These are phyloP conservation scores for Penicillium silybi DNA, from an alignment of 495 filamentous ascomycete genomes.

Conservation along the genomic window DNA sequence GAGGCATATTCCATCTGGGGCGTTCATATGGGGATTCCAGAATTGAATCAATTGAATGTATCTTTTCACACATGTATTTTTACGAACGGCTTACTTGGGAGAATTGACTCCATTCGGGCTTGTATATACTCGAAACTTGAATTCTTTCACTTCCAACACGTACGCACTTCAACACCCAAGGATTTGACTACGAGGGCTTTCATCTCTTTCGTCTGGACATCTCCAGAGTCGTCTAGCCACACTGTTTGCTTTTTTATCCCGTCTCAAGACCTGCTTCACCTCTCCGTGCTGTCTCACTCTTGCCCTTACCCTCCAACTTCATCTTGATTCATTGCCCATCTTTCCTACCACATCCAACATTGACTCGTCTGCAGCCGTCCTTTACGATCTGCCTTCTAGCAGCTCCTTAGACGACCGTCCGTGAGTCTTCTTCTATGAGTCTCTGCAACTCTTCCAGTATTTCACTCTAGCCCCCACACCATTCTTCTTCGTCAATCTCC, in stretches of 20 bases:
- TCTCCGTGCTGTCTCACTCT: too few relatives aligned
- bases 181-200: too few relatives aligned
- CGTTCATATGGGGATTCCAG: conserved; percentile 5
- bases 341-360: neutral
- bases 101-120: neutral
- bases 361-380: neutral
- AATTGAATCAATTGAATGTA: neutral
- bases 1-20: conserved; percentile 13
- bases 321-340: too few relatives aligned
- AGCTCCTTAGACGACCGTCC: neutral
- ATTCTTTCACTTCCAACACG: neutral
- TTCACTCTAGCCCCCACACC: neutral
- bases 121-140: neutral
- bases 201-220: too few relatives aligned
- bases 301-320: too few relatives aligned
- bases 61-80: conserved; percentile 9
- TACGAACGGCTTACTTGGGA: neutral
- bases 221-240: too few relatives aligned
- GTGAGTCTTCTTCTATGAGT: neutral
- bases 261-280: too few relatives aligned
- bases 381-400: neutral
- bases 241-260: too few relatives aligned
- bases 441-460: neutral
- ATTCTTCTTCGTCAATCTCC: neutral
- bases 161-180: too few relatives aligned